A percentile compares a stretch with the other conserved stretches of the same genome.
Conservation (phyloP, 129 eudicot species). For the Artemisia annua region DNA sequence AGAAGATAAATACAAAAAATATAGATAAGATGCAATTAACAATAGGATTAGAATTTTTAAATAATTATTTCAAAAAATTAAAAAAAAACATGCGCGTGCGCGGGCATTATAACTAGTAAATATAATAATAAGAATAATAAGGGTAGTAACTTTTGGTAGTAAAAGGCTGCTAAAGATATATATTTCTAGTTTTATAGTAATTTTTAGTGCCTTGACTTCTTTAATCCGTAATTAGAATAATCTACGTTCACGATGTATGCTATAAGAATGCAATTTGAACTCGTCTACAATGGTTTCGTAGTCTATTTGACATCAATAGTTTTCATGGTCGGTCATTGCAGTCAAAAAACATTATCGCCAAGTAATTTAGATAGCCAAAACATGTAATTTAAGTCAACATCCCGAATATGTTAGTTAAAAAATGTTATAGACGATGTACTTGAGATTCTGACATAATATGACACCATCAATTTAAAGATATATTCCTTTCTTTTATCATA, state of each 20-base stretch:
- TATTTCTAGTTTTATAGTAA: too few species aligned
- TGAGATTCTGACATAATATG: background rate
- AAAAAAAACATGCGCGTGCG: too few species aligned
- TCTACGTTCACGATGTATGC: background rate
- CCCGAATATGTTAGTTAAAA: background rate
- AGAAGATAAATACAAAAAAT: too few species aligned
- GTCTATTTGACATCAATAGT: conserved; percentile 17
- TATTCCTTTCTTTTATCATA: background rate
- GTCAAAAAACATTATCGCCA: background rate
- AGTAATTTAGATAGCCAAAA: conserved; percentile 1
- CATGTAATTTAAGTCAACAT: background rate
- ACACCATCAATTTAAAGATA: background rate
- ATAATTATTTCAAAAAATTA: too few species aligned
- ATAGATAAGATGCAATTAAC: too few species aligned
- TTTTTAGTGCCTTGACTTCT: too few species aligned
- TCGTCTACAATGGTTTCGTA: conserved; percentile 27
- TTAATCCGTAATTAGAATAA: background rate
- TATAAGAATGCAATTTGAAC: conserved; percentile 23
- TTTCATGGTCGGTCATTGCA: conserved; percentile 3
- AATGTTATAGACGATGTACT: background rate
- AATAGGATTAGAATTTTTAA: too few species aligned
- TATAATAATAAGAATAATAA: too few species aligned
- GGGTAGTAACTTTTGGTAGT: too few species aligned
- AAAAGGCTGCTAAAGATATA: too few species aligned
- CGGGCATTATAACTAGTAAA: too few species aligned